Conservation (phyloP, 306 rosid genomes). For the Gynostemma pentaphyllum region DNA sequence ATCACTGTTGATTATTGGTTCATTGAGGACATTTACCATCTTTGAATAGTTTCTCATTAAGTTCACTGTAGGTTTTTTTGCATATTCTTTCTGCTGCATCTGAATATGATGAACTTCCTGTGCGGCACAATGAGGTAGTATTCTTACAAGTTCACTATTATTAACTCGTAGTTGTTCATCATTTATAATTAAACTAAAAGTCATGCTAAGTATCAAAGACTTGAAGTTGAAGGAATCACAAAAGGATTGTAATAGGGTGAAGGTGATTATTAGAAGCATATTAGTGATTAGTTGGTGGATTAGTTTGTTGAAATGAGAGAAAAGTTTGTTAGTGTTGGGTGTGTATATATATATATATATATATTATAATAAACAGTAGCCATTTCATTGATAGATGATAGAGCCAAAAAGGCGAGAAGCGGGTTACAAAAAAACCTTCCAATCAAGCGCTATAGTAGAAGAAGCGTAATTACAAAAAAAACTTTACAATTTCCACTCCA, state of each 20-base stretch:
- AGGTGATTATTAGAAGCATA: background rate
- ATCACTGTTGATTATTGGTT: background rate
- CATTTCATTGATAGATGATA: no score
- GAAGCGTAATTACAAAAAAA: no score
- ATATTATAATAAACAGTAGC: no score
- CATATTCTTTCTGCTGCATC: conserved; percentile 84
- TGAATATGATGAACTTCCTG: conserved; percentile 90
- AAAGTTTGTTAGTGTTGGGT: no score
- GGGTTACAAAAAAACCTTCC: no score
- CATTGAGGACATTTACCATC: background rate
- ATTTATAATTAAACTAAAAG: background rate
- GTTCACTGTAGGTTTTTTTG: conserved; percentile 55
- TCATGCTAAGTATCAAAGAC: background rate
- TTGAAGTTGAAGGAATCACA: background rate
- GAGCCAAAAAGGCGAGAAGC: no score
- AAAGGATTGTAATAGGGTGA: background rate
- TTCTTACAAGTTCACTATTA: conserved; percentile 8
- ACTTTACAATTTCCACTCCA: no score
- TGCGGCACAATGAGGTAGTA: conserved; percentile 87
- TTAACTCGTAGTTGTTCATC: background rate
- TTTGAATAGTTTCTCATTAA: conserved; percentile 5
- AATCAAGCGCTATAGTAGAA: no score
- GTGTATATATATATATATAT: no score
- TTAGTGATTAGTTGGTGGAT: background rate
- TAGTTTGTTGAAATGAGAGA: no score